These are phyloP conservation scores for Pestalotiopsis sp. DNA, from an alignment of 2,329 filamentous ascomycete genomes.

Conservation along the genomic window DNA sequence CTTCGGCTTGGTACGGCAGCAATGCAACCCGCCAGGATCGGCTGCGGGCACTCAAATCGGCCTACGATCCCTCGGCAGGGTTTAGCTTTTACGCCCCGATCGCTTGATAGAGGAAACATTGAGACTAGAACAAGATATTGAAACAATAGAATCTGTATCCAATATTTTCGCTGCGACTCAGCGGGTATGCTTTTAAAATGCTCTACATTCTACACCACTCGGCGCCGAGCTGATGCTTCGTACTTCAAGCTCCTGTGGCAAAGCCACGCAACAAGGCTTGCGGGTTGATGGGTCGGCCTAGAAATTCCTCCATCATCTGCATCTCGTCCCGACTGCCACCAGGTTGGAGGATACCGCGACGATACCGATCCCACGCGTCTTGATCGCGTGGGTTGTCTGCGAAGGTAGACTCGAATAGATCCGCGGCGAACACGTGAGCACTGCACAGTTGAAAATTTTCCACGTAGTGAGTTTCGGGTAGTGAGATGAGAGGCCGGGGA, in stretches of 20 bases:
- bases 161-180: no score
- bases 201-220: no score
- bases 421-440: background rate
- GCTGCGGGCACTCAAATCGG: constrained; percentile 6
- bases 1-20: constrained; percentile 9
- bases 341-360: background rate
- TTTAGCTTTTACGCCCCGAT: constrained; percentile 17
- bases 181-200: no score
- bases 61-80: constrained; percentile 10
- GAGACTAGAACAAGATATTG: no score
- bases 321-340: background rate
- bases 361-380: background rate
- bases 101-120: background rate
- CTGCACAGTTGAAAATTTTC: background rate
- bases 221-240: no score
- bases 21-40: constrained; percentile 12
- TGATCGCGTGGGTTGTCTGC: background rate
- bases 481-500: background rate
- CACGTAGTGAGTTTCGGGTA: background rate
- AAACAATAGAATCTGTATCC: no score
- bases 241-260: no score
- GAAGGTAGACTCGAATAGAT: background rate
- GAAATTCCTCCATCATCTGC: background rate
- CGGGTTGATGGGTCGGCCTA: background rate
- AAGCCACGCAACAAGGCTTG: no score